phyloP scores from a whole-genome alignment of 352 stramenopile species.

The Phytophthora rubi region DNA sequence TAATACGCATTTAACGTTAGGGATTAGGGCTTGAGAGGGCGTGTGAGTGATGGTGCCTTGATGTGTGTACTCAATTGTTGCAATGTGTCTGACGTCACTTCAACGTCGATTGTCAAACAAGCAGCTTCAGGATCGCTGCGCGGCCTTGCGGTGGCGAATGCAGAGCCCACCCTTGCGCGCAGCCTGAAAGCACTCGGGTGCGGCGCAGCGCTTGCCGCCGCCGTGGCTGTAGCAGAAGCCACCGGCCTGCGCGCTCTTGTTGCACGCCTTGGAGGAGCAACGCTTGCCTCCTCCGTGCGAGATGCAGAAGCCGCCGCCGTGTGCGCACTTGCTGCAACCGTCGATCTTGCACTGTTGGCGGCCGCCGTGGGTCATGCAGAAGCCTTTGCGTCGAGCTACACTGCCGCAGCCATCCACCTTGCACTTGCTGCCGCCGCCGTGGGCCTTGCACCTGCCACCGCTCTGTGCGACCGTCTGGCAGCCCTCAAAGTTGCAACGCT shows the following conservation, averaged over 20 bases:
- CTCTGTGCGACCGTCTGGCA: constrained; percentile 81
- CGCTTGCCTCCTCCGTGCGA: constrained; percentile 72
- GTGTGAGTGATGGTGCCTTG: constrained; percentile 39
- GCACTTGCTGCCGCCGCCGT: constrained; percentile 87
- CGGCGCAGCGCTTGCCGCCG: constrained; percentile 74
- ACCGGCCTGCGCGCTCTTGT: constrained; percentile 76
- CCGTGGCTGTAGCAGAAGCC: constrained; percentile 86
- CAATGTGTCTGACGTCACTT: constrained; percentile 4
- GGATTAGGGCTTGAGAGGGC: not conserved
- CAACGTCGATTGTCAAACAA: constrained; percentile 16
- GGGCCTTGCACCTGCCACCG: constrained; percentile 82
- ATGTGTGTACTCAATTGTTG: constrained; percentile 3
- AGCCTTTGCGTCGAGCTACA: constrained; percentile 71
- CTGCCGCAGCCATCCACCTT: constrained; percentile 58
- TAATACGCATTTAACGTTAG: constrained; percentile 2
- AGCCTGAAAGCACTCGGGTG: constrained; percentile 77
- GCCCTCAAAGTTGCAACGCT: constrained; percentile 62
- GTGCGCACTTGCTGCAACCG: constrained; percentile 73
- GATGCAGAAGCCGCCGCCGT: constrained; percentile 82
- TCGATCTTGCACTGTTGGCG: constrained; percentile 78
- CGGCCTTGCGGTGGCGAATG: constrained; percentile 74
- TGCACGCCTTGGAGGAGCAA: constrained; percentile 57
- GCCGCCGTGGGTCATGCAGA: constrained; percentile 78
- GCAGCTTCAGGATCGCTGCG: constrained; percentile 6
- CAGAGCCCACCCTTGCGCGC: constrained; percentile 80